phyloP scores from a whole-genome alignment of 257 asterid genomes.

The Nicotiana attenuata region DNA sequence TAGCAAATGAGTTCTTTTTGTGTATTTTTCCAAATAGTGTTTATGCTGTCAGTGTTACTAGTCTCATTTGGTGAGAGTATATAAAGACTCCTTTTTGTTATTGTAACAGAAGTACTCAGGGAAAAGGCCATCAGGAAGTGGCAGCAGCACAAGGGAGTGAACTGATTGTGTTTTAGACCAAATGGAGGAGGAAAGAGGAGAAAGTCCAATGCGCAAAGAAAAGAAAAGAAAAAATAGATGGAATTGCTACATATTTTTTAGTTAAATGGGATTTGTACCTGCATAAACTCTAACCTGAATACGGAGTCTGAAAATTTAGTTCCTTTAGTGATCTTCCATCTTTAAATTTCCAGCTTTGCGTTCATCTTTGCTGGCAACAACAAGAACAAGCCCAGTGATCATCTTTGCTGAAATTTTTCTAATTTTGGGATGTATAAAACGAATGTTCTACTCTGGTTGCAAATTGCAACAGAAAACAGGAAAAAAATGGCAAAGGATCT shows the following conservation, averaged over 20 bases:
- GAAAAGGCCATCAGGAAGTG: slow-evolving; percentile 47
- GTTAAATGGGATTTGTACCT: slow-evolving; percentile 36
- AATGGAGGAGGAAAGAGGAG: slow-evolving; percentile 4
- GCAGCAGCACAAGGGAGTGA: slow-evolving; percentile 64
- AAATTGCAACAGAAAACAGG: background rate
- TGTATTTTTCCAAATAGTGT: background rate
- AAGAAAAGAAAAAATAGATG: slow-evolving; percentile 1
- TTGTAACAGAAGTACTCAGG: slow-evolving; percentile 62
- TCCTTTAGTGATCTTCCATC: slow-evolving; percentile 12
- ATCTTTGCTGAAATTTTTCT: too few species aligned
- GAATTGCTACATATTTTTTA: slow-evolving; percentile 18
- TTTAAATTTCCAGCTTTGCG: slow-evolving; percentile 16
- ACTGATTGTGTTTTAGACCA: slow-evolving; percentile 12
- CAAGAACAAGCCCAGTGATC: too few species aligned
- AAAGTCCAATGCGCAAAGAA: background rate
- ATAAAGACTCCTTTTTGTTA: background rate
- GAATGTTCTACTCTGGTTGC: background rate
- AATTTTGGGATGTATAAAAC: background rate
- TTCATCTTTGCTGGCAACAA: background rate
- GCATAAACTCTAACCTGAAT: slow-evolving; percentile 18
- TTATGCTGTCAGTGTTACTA: background rate
- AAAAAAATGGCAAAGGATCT: too few species aligned
- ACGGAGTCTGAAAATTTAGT: background rate
- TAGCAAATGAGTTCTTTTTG: slow-evolving; percentile 5
- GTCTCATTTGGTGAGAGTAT: background rate